Evolutionary conservation across 176 grass and related monocot genomes (phyloP).

Genomic region (Carex scoparia): DNA sequence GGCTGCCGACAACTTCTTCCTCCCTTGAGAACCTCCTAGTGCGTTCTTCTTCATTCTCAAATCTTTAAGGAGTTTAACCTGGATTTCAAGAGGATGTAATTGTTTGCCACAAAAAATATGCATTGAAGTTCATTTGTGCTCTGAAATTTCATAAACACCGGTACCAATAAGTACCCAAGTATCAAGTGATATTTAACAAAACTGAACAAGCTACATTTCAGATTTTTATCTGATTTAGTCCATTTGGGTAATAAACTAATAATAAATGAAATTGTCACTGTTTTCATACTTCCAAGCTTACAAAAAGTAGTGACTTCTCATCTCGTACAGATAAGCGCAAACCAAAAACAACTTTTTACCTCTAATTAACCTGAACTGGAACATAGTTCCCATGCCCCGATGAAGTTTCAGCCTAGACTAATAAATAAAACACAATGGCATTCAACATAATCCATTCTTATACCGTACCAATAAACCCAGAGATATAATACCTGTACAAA

Average conservation of each 20-base stretch:
- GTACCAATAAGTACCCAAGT: background rate
- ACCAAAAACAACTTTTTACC: background rate
- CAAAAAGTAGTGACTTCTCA: background rate
- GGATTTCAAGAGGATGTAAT: background rate
- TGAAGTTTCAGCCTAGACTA: background rate
- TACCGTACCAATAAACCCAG: background rate
- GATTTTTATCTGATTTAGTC: background rate
- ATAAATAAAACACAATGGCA: background rate
- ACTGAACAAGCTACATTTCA: background rate
- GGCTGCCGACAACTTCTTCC: slow-evolving; percentile 46
- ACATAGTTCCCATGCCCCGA: background rate
- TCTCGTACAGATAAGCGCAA: background rate
- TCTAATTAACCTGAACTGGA: background rate
- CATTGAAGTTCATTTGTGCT: background rate
- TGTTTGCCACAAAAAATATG: background rate
- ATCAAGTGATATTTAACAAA: background rate
- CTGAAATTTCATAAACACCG: background rate
- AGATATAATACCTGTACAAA: background rate
- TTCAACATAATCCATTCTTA: background rate
- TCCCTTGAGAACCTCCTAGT: slow-evolving; percentile 23
- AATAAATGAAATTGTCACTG: background rate
- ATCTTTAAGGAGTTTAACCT: slow-evolving; percentile 22
- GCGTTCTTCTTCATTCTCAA: background rate
- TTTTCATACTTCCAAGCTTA: background rate
- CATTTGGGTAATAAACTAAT: background rate